Evolutionary conservation across 306 rosid species (phyloP), one percentile per base, ranked within the genome.

Genomic region (Pyrus communis): DNA sequence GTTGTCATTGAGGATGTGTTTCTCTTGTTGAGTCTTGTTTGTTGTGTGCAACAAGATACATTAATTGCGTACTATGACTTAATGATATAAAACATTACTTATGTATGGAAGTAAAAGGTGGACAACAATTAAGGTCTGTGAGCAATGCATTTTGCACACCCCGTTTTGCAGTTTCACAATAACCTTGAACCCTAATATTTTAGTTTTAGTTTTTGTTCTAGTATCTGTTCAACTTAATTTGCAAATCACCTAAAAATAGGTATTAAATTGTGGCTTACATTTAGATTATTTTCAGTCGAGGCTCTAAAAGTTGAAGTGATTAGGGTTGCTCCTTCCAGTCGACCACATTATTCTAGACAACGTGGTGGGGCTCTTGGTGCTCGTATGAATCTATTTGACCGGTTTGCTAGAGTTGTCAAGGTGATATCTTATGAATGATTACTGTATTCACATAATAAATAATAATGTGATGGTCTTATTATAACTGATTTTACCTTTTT

Each of bases 381-480:
- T 23, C 80, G 87, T 25, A 91, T 91, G 98, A 93, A 89, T 82
- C 89, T 93, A 28, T 93, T 93, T 70, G 98, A 91, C 31, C 90
- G 98, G 75, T 88, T 93, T 79, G 81, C 98, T 19, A 89, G 98
- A 85, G 93, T 93, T 71, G 85, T 93, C 67, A 91, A 93, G 98
- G 96, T 93, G 82, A 85, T 79, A 81, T 64, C 70, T 82, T 55
- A 19, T 58, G 33, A 68, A 58, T 54, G 43, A 61, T 57, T 66
- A 31, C 31, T 66, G 69, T 30, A 27, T 57, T 40, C 11, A 15
- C 30, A 51, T 61, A 11, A 38, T 64, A 49, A 52, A 45, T 78
- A 65, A 81, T 35, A 27, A 28, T 80, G 67, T 75, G 69, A 63
- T 73, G 42, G 75, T 75, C 61, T 76, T 77, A 46, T 82, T 69